phyloP scores from a whole-genome alignment of 805 yeast species.

The Jamesozyma gamospora region DNA sequence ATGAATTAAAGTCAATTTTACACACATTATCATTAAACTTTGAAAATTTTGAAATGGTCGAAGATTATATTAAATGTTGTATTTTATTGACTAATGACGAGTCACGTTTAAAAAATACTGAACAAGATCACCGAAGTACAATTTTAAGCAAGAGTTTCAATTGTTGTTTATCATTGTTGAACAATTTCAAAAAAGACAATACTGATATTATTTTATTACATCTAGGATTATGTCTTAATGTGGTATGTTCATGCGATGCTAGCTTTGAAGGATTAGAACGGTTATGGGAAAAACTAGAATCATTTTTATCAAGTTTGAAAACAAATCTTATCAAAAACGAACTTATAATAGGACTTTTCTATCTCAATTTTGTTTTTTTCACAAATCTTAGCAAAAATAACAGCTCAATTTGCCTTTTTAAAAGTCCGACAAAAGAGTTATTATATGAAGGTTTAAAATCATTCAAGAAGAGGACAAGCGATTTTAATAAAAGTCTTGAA shows the following conservation, averaged over 20 bases:
- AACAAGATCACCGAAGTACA: background rate
- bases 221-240: conserved; percentile 14
- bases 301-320: no score
- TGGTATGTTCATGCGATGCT: background rate
- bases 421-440: background rate
- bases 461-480: conserved; percentile 6
- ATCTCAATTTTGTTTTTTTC: conserved; percentile 11
- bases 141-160: conserved; percentile 2
- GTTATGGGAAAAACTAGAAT: no score
- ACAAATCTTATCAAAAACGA: background rate
- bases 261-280: no score
- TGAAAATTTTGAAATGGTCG: conserved; percentile 1
- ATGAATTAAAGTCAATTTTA: background rate
- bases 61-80: conserved; percentile 11
- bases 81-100: conserved; percentile 19
- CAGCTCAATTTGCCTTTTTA: no score
- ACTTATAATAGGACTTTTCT: conserved; percentile 8
- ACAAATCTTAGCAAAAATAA: background rate
- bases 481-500: conserved; percentile 9
- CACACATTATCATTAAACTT: background rate
- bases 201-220: conserved; percentile 10
- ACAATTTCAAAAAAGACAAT: background rate
- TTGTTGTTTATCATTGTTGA: conserved; percentile 4
- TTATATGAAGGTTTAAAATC: conserved; percentile 1
- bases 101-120: background rate